Evolutionary conservation across 176 grass and related monocot genomes (phyloP), one percentile per base, ranked within the genome.

Genomic region (Zizania latifolia): DNA sequence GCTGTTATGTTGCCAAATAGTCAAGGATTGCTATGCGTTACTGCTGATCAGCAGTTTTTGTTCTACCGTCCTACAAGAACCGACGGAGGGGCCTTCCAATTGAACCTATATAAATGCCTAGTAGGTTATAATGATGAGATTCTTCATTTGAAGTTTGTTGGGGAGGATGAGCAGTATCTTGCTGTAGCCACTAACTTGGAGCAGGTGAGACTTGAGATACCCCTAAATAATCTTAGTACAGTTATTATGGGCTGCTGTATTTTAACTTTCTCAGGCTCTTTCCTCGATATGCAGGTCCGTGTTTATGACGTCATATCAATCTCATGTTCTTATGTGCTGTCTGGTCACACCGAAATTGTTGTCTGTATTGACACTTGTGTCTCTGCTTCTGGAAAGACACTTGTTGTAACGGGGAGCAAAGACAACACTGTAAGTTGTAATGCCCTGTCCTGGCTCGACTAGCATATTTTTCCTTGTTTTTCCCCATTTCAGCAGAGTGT

Each of bases 121-220:
- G 70, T 98, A 58, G 95, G 95, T 50, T 91, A 98, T 46, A 98
- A 92, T 56, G 95, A 94, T 14, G 95, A 98, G 43, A 94, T 98
- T 88, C 95, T 98, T 61, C 91, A 94, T 80, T 88, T 98, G 84
- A 98, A 85, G 67, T 98, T 98, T 74, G 35, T 98, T 29, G 94
- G 91, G 72, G 81, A 85, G 26, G 89, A 94, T 8, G 94, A 98
- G 41, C 69, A 94, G 79, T 92, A 92, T 61, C 89, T 92, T 78
- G 95, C 95, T 58, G 88, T 92, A 45, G 95, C 95, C 59, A 98
- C 95, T 68, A 94, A 98, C 80, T 86, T 92, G 72, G 95, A 98
- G 74, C 91, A 97, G 94, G 94, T 93, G 46, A 40, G n/a, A n/a
- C n/a, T n/a, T n/a, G n/a, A n/a, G 35, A 8, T 82, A 57, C 22